Percentiles rank a stretch among this genome's conserved stretches.
Conservation (phyloP, 345 rosid species). For the Pistacia integerrima region DNA sequence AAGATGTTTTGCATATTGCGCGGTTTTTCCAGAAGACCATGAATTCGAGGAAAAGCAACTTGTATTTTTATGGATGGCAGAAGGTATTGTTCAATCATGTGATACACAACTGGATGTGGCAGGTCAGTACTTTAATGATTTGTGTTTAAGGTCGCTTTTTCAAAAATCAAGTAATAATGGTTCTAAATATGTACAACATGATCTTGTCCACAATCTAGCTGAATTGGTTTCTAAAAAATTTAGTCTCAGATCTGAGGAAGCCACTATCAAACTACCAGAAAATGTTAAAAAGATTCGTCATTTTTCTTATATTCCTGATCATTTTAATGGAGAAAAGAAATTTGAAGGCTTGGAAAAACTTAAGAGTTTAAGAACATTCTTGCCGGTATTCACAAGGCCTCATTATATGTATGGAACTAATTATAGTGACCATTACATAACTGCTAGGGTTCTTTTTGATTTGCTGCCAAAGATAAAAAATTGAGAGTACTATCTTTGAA, state of each 20-base stretch:
- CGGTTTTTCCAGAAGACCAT: neutral
- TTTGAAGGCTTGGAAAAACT: neutral
- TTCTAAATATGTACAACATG: neutral
- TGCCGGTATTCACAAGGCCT: neutral
- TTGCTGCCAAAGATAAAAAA: constrained; percentile 14
- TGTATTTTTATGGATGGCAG: neutral
- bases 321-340: neutral
- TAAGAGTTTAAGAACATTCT: constrained; percentile 24
- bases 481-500: constrained; percentile 26
- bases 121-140: constrained; percentile 1
- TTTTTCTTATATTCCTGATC: neutral
- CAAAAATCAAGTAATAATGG: neutral
- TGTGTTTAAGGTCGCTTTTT: constrained; percentile 21
- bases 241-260: neutral
- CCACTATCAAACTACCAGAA: neutral
- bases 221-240: neutral
- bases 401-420: no score
- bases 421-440: neutral
- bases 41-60: neutral
- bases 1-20: constrained; percentile 3
- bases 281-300: neutral
- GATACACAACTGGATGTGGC: neutral
- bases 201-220: neutral
- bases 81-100: neutral
- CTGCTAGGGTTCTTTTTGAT: neutral